Evolutionary conservation across 495 filamentous ascomycete genomes (phyloP).

Genomic region (Penicillium verhagenii): DNA sequence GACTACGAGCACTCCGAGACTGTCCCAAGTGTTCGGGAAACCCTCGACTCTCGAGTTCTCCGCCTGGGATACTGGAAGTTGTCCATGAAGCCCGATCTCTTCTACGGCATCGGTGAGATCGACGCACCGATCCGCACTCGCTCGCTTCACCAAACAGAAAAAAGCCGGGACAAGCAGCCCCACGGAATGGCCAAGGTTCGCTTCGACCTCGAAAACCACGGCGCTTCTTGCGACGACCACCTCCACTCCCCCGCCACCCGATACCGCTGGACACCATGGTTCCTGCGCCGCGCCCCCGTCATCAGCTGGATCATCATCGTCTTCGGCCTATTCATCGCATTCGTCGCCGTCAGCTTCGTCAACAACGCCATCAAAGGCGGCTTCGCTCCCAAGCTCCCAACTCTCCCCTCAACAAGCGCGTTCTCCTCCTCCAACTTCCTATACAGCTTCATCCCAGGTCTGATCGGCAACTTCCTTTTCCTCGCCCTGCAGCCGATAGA

Average conservation of each 20-base stretch:
- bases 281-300: constrained; percentile 62
- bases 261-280: constrained; percentile 76
- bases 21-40: constrained; percentile 45
- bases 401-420: constrained; percentile 57
- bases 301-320: constrained; percentile 61
- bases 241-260: constrained; percentile 50
- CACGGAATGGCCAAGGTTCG: constrained; percentile 31
- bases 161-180: constrained; percentile 31
- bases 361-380: constrained; percentile 62
- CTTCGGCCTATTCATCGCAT: constrained; percentile 65
- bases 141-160: constrained; percentile 46
- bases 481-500: constrained; percentile 78
- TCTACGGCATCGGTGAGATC: constrained; percentile 65
- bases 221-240: constrained; percentile 38
- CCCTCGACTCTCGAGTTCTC: constrained; percentile 52
- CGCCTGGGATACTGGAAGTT: constrained; percentile 82
- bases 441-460: constrained; percentile 77
- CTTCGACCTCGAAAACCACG: constrained; percentile 46
- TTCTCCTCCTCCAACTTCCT: constrained; percentile 87
- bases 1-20: constrained; percentile 64
- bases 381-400: constrained; percentile 65
- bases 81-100: constrained; percentile 55
- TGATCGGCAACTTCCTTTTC: constrained; percentile 73
- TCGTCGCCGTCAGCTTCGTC: constrained; percentile 76
- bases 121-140: constrained; percentile 56